Conservation (phyloP, 1,139 yeast genomes). For the Hyphopichia fennica region DNA sequence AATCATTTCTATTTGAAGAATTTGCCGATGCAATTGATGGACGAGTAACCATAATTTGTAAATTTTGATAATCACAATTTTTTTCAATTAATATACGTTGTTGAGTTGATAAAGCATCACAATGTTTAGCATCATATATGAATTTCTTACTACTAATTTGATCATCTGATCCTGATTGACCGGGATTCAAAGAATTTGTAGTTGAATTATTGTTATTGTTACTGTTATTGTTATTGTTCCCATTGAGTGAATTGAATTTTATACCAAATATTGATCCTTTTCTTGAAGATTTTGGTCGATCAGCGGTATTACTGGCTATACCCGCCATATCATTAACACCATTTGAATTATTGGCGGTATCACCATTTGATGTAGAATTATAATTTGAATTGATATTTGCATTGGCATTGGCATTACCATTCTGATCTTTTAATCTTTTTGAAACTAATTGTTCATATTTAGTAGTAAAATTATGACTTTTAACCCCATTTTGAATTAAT, state of each 20-base stretch:
- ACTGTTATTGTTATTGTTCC: conserved; percentile 9
- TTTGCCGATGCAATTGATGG: too few relatives aligned
- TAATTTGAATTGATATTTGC: conserved; percentile 1
- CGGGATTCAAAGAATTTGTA: neutral
- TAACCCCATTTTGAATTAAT: conserved; percentile 40
- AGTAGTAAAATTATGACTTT: conserved; percentile 46
- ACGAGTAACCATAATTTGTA: conserved; percentile 39
- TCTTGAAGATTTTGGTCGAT: conserved; percentile 30
- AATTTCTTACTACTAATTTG: neutral
- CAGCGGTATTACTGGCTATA: conserved; percentile 10
- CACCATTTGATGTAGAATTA: conserved; percentile 3
- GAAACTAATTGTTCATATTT: conserved; percentile 44
- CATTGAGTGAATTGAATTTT: conserved; percentile 29
- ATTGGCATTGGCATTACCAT: neutral
- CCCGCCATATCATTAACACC: neutral
- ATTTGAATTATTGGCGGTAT: conserved; percentile 6
- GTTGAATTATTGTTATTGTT: neutral
- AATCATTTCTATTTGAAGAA: conserved; percentile 23
- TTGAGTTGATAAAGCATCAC: conserved; percentile 36
- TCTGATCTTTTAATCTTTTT: conserved; percentile 29
- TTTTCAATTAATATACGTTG: conserved; percentile 34
- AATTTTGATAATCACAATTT: conserved; percentile 31
- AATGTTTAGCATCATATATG: conserved; percentile 30
- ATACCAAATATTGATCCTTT: conserved; percentile 45
- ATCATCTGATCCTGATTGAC: conserved; percentile 2